Evolutionary conservation across 2,329 filamentous ascomycete species (phyloP).

Genomic region (Fusarium liriodendri): DNA sequence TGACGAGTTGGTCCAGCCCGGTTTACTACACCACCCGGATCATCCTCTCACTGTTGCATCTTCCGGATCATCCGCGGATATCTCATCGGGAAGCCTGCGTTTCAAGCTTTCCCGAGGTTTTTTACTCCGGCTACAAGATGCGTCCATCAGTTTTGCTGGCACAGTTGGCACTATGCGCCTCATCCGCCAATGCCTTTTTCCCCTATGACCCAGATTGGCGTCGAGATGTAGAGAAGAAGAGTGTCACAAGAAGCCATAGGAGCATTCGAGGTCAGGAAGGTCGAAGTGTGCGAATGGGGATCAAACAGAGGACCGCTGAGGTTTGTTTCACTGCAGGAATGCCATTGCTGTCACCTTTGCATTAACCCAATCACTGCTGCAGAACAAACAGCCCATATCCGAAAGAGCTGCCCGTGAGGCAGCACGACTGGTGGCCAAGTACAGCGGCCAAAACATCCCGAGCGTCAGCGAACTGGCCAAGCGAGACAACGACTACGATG

Average conservation of each 20-base stretch:
- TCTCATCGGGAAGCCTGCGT: constrained; percentile 18
- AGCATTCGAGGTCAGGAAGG: constrained; percentile 19
- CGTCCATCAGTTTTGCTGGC: constrained; percentile 52
- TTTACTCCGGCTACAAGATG: constrained; percentile 51
- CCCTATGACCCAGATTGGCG: constrained; percentile 56
- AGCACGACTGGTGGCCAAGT: constrained; percentile 54
- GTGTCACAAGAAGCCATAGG: constrained; percentile 38
- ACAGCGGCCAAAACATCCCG: constrained; percentile 40
- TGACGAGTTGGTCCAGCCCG: constrained; percentile 28
- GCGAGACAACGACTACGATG: constrained; percentile 59
- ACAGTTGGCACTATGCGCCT: constrained; percentile 61
- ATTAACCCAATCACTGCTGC: constrained; percentile 24
- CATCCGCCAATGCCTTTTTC: constrained; percentile 60
- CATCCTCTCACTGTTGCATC: constrained; percentile 7
- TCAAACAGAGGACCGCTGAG: constrained; percentile 52
- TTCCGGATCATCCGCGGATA: constrained; percentile 11
- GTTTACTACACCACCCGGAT: constrained; percentile 22
- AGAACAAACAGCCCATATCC: constrained; percentile 49
- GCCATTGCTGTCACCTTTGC: constrained; percentile 7
- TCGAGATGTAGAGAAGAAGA: constrained; percentile 42
- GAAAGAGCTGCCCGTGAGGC: constrained; percentile 54
- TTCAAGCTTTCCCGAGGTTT: constrained; percentile 8
- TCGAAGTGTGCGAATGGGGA: constrained; percentile 52
- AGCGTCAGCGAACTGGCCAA: constrained; percentile 39
- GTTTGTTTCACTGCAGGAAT: constrained; percentile 42